Evolutionary conservation across 2,329 filamentous ascomycete species (phyloP).

Genomic region (Penicillium sp.): DNA sequence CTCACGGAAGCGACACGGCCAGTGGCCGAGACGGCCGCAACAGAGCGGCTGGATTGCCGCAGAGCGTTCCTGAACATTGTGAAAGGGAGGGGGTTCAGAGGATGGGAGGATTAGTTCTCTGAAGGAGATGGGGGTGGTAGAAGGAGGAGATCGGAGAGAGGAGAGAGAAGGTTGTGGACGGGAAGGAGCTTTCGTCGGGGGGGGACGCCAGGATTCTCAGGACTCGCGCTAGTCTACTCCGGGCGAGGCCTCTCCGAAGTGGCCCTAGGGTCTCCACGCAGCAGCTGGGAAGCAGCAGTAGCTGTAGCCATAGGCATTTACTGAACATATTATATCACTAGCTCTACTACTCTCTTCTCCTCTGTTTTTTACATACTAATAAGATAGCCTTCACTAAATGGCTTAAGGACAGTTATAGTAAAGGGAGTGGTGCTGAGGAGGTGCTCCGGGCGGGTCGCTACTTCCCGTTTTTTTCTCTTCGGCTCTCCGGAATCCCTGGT

Average conservation of each 20-base stretch:
- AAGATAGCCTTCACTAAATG: too few species aligned
- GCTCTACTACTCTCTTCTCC: too few species aligned
- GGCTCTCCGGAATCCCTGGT: slow-evolving; percentile 41
- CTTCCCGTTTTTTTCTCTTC: slow-evolving; percentile 40
- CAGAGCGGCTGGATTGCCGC: slow-evolving; percentile 93
- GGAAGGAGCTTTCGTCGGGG: slow-evolving; percentile 46
- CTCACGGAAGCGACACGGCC: slow-evolving; percentile 94
- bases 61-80: slow-evolving; percentile 98
- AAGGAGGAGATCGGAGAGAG: slow-evolving; percentile 37
- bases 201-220: slow-evolving; percentile 45
- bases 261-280: slow-evolving; percentile 34
- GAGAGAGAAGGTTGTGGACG: slow-evolving; percentile 48
- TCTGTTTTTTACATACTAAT: too few species aligned
- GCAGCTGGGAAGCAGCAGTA: neutral
- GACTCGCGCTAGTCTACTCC: slow-evolving; percentile 45
- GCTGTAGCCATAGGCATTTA: too few species aligned
- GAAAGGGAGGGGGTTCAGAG: slow-evolving; percentile 46
- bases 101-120: slow-evolving; percentile 49
- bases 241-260: slow-evolving; percentile 45
- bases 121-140: slow-evolving; percentile 47
- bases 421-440: neutral
- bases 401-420: too few species aligned
- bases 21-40: slow-evolving; percentile 89
- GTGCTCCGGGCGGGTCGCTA: slow-evolving; percentile 28
- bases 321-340: too few species aligned